Conservation (phyloP, 129 eudicot genomes). For the Pittosporum tobira region DNA sequence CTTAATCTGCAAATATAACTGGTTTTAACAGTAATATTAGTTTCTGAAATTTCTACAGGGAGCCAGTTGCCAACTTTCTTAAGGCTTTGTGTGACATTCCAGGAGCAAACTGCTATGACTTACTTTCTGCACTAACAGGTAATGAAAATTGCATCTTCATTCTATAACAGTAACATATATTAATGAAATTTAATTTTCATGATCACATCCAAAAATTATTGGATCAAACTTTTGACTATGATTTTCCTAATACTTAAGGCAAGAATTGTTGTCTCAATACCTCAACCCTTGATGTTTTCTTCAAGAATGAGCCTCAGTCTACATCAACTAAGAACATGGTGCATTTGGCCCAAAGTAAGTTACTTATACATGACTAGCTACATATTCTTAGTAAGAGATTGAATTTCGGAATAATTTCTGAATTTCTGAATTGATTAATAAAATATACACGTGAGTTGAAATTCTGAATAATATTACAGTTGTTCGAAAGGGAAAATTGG, state of each 20-base stretch:
- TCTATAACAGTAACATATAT: no score
- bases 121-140: slow-evolving; percentile 61
- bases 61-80: slow-evolving; percentile 35
- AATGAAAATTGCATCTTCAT: no score
- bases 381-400: no score
- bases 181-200: background rate
- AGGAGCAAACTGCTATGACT: slow-evolving; percentile 55
- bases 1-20: no score
- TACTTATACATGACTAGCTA: no score
- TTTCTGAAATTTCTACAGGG: slow-evolving; percentile 21
- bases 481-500: slow-evolving; percentile 28
- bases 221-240: background rate
- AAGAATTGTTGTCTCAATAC: slow-evolving; percentile 73
- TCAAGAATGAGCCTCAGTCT: slow-evolving; percentile 77
- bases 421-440: no score
- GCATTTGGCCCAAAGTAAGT: slow-evolving; percentile 90
- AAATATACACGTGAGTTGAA: no score
- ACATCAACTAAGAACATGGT: slow-evolving; percentile 78
- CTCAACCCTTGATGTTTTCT: slow-evolving; percentile 55
- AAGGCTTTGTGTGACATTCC: slow-evolving; percentile 46
- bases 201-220: background rate
- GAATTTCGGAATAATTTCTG: no score
- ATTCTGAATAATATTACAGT: no score
- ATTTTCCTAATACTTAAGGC: slow-evolving; percentile 27
- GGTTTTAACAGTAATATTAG: no score